phyloP scores from a whole-genome alignment of 192 early-diverging fungal genomes.

The Gorgonomyces haynaldii region DNA sequence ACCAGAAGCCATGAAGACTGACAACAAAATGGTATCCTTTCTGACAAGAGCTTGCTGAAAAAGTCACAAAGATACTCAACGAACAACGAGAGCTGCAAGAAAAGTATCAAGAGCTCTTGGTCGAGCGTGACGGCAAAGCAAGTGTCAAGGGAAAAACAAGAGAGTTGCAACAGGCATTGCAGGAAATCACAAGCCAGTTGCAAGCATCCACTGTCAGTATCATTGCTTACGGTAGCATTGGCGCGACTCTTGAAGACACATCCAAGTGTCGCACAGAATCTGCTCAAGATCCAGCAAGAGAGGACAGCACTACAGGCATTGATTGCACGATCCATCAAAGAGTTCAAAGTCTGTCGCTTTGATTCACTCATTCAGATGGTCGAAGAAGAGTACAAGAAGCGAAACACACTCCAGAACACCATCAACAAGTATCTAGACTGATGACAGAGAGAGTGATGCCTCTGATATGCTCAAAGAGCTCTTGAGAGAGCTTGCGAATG shows the following conservation, averaged over 20 bases:
- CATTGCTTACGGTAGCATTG: slow-evolving; percentile 2
- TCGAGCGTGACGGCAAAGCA: slow-evolving; percentile 28
- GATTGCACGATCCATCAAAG: slow-evolving; percentile 28
- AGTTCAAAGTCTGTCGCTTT: slow-evolving; percentile 37
- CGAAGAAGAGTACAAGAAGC: slow-evolving; percentile 44
- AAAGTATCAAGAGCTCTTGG: slow-evolving; percentile 31
- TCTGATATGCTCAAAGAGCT: slow-evolving; percentile 36
- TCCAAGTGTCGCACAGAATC: slow-evolving; percentile 34
- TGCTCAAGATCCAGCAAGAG: slow-evolving; percentile 42
- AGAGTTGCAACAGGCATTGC: slow-evolving; percentile 25
- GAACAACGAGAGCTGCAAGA: slow-evolving; percentile 33
- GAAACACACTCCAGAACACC: slow-evolving; percentile 45
- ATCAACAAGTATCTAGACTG: slow-evolving; percentile 30
- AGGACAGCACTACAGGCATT: slow-evolving; percentile 33
- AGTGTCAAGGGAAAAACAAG: slow-evolving; percentile 32
- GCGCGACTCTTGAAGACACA: slow-evolving; percentile 18
- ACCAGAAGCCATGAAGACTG: slow-evolving; percentile 15
- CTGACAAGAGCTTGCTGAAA: slow-evolving; percentile 22
- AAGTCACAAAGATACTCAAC: slow-evolving; percentile 35
- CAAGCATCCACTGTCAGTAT: slow-evolving; percentile 11
- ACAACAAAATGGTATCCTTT: slow-evolving; percentile 17
- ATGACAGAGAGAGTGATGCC: slow-evolving; percentile 35
- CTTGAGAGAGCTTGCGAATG: slow-evolving; percentile 37
- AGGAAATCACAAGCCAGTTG: slow-evolving; percentile 28
- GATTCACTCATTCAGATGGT: slow-evolving; percentile 35